These are phyloP conservation scores for Serendipita sp. DNA, from an alignment of 768 basidiomycete species.

Conservation along the genomic window DNA sequence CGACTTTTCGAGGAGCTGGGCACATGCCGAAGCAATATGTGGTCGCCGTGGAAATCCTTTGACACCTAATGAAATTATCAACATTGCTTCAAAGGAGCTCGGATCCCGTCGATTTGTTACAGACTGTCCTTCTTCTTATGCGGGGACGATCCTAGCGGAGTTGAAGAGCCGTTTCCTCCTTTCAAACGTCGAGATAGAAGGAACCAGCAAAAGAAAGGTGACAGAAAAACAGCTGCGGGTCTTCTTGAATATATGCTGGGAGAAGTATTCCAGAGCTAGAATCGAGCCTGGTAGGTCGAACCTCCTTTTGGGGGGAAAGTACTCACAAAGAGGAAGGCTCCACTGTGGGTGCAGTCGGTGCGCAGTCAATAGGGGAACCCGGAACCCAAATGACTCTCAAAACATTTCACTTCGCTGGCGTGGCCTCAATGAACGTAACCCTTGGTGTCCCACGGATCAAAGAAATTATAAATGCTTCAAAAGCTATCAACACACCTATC, in stretches of 20 bases:
- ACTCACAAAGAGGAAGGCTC: slow-evolving; percentile 40
- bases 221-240: slow-evolving; percentile 59
- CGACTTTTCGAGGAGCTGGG: slow-evolving; percentile 76
- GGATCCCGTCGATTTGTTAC: too few species aligned
- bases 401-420: slow-evolving; percentile 99
- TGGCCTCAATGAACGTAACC: slow-evolving; percentile 99
- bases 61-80: slow-evolving; percentile 72
- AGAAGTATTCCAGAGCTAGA: slow-evolving; percentile 83
- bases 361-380: slow-evolving; percentile 97
- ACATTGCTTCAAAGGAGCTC: slow-evolving; percentile 51
- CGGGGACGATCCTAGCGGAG: background rate
- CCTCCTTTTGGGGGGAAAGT: background rate
- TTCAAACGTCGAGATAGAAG: slow-evolving; percentile 38
- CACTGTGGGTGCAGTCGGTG: slow-evolving; percentile 95
- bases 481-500: slow-evolving; percentile 90
- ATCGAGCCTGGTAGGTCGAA: slow-evolving; percentile 68
- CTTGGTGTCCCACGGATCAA: slow-evolving; percentile 99
- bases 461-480: slow-evolving; percentile 99
- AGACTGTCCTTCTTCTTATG: too few species aligned
- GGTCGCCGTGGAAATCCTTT: slow-evolving; percentile 44
- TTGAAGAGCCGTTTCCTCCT: background rate
- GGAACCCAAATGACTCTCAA: slow-evolving; percentile 99
- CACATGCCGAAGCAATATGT: slow-evolving; percentile 65
- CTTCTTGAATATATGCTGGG: slow-evolving; percentile 81
- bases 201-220: slow-evolving; percentile 85